Evolutionary conservation across 148 eudicot genomes (phyloP).

Genomic region (Vaccinium vitisidaea): DNA sequence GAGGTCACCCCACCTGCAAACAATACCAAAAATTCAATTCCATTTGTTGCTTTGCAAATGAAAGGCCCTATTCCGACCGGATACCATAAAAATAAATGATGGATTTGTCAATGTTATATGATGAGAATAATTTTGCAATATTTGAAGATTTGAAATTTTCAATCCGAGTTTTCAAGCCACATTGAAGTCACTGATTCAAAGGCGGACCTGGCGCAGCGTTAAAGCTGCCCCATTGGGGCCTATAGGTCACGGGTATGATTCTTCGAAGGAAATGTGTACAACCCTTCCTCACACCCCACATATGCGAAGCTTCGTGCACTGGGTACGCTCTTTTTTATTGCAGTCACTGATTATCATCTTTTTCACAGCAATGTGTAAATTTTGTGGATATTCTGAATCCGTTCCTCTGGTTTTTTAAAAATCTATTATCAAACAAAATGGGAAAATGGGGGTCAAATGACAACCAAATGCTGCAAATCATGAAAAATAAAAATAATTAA

Average conservation of each 20-base stretch:
- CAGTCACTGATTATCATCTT: not conserved
- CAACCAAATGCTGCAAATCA: not conserved
- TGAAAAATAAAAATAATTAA: too few relatives aligned
- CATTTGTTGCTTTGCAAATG: not conserved
- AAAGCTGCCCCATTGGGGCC: too few relatives aligned
- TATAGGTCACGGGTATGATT: too few relatives aligned
- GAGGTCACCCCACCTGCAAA: slow-evolving; percentile 93
- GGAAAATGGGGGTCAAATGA: not conserved
- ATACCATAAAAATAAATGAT: not conserved
- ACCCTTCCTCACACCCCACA: too few relatives aligned
- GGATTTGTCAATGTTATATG: not conserved
- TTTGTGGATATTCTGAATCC: not conserved
- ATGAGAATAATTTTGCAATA: not conserved
- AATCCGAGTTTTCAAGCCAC: not conserved
- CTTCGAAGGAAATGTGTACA: too few relatives aligned
- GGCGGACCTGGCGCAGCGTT: too few relatives aligned
- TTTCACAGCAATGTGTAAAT: not conserved
- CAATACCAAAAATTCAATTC: not conserved
- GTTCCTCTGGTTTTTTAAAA: not conserved
- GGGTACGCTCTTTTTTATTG: too few relatives aligned
- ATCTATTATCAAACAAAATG: not conserved
- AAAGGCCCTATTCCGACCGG: not conserved
- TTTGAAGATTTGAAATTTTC: not conserved
- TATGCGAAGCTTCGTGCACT: too few relatives aligned
- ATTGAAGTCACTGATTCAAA: not conserved